Evolutionary conservation across 768 basidiomycete genomes (phyloP).

Genomic region (Xerocomus potaroensis): DNA sequence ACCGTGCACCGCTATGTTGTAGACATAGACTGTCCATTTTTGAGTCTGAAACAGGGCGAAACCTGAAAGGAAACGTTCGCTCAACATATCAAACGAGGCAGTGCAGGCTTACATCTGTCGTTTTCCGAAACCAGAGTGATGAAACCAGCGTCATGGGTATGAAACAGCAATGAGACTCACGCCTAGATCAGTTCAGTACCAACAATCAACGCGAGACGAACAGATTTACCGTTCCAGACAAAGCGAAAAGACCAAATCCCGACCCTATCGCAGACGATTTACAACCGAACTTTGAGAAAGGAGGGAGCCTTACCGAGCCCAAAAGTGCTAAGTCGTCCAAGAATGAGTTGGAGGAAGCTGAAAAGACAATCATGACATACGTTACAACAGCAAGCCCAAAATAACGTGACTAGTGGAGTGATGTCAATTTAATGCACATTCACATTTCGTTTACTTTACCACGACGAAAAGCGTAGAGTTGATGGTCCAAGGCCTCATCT

Average conservation of each 20-base stretch:
- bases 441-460: conserved; percentile 1
- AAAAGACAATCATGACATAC: conserved; percentile 1
- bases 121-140: not conserved
- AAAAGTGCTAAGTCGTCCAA: not conserved
- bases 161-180: not conserved
- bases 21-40: not conserved
- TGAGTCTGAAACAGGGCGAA: not conserved
- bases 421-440: not conserved
- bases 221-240: not conserved
- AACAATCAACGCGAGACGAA: not conserved
- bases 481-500: conserved; percentile 10
- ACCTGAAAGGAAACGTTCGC: not conserved
- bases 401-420: conserved; percentile 5
- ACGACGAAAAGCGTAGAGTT: conserved; percentile 10
- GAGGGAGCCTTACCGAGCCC: conserved; percentile 1
- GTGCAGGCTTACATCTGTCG: conserved; percentile 2
- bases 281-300: not conserved
- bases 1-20: conserved; percentile 1
- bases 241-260: not conserved
- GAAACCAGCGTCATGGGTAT: not conserved
- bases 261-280: not conserved
- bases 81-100: not conserved
- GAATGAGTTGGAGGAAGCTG: not conserved
- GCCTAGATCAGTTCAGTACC: conserved; percentile 1
- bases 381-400: conserved; percentile 4